Conservation (phyloP, 441 rosid species). For the Gossypium davidsonii region DNA sequence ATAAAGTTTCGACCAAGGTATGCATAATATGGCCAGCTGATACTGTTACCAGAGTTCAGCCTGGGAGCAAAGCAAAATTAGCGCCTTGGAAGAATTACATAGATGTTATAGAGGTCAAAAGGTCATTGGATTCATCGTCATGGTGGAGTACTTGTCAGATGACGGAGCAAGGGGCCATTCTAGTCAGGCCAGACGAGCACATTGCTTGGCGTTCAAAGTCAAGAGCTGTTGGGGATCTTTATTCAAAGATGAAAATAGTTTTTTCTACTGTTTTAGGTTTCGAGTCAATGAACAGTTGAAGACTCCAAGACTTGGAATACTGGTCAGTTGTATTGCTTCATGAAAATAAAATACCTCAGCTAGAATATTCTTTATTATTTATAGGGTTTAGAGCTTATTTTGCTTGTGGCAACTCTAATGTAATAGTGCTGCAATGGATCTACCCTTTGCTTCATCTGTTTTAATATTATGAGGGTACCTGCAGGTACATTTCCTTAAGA, state of each 20-base stretch:
- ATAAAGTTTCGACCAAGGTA: slow-evolving; percentile 32
- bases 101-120: slow-evolving; percentile 53
- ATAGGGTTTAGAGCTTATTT: too few relatives aligned
- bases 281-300: slow-evolving; percentile 11
- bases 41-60: slow-evolving; percentile 15
- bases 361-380: too few relatives aligned
- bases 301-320: neutral
- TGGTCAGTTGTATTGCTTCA: neutral
- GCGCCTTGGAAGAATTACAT: slow-evolving; percentile 51
- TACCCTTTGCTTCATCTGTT: too few relatives aligned
- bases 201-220: slow-evolving; percentile 72
- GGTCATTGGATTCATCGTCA: slow-evolving; percentile 31
- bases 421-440: too few relatives aligned
- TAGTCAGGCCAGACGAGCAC: slow-evolving; percentile 84
- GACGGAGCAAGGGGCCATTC: slow-evolving; percentile 59
- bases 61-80: slow-evolving; percentile 35
- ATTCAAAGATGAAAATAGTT: slow-evolving; percentile 43
- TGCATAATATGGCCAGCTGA: slow-evolving; percentile 54
- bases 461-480: too few relatives aligned
- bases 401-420: too few relatives aligned
- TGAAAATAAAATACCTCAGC: too few relatives aligned
- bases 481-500: neutral
- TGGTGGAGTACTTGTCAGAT: slow-evolving; percentile 80
- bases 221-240: slow-evolving; percentile 29
- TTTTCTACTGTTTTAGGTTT: slow-evolving; percentile 45